Evolutionary conservation across 176 grass and related monocot genomes (phyloP), one percentile per base, ranked within the genome.

Genomic region (Oropetium thomaeum): DNA sequence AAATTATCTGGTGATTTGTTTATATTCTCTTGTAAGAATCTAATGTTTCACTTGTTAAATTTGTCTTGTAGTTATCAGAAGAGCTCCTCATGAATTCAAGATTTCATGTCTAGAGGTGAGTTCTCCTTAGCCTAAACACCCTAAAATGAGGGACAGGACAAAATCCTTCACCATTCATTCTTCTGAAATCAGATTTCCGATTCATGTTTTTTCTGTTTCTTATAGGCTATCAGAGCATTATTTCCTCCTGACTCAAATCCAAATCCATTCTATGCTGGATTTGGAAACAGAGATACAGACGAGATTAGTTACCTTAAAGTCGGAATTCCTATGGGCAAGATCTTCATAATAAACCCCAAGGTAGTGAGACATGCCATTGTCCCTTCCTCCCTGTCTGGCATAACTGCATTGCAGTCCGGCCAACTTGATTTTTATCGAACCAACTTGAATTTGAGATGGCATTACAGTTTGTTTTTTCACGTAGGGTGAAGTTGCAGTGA

Each of bases 1-100:
- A 58, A 75, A 2, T 49, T 30, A 67, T 53, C 48, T 75, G 10
- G 3, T 55, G 55, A 64, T 53, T 53, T 3, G 13, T 60, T 59
- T 40, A 71, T 75, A 54, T 81, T 61, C 38, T 6, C 37, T 73
- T 35, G n/a, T 19, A 79, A 8, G 40, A 69, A 47, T 77, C 65
- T 88, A 2, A 82, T 82, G 58, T 66, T 64, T 55, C 34, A 38
- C 63, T 71, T 55, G 78, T 57, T 84, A 48, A 48, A 39, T 42
- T 78, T 86, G 52, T 32, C 35, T 89, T 91, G 71, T 74, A 97
- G 95, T 97, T 52, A 97, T 97, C 79, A 97, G 95, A 87, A 93
- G 90, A 86, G 95, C 95, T 63, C 95, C 95, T 51, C 95, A 97
- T 77, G 95, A 97, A 86, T 97, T 97, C 79, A 97, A 93, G 88